Evolutionary conservation across 345 rosid species (phyloP), one percentile per base, ranked within the genome.

Genomic region (Eucalyptus grandis): DNA sequence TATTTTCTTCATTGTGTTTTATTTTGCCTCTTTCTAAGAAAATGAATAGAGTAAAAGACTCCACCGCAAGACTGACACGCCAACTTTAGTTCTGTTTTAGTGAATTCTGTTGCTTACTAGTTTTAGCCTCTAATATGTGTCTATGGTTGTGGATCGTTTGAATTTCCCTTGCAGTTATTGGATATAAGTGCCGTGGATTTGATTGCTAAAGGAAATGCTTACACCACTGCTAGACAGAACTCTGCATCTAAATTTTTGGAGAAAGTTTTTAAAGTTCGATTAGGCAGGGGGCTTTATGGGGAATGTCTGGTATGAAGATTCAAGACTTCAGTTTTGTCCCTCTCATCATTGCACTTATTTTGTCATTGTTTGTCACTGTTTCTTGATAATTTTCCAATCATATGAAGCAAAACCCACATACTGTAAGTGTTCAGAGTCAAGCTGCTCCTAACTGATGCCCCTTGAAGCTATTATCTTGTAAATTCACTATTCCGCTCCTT

Each of bases 211-310:
- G 99, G 98, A 90, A 93, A 92, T 89, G 92, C 94, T 1, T 88
- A 91, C 91, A 91, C 91, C 72, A 92, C 94, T 31, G 91, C 93
- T 24, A 93, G 91, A 58, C 92, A 93, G 91, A 49, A 43, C 89
- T 92, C 93, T 88, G 99, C 98, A 50, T 92, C 88, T 89, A 97
- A 95, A 91, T 91, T 96, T 51, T 90, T 96, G 90, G 94, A 94
- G 86, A 96, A 95, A 91, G 92, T 89, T 90, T 91, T 94, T 87
- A 94, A 93, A 91, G 91, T 97, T 90, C 92, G 88, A 54, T 87
- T 98, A 89, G 99, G 99, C 89, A 92, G 95, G 95, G 99, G 99
- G 91, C 91, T 98, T 88, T 96, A 97, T 93, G 99, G 99, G 92
- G 97, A 97, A 88, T 98, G 98, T 93, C 92, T 98, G 98, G 98